Percentiles rank a stretch among this genome's conserved stretches.
phyloP scores from a whole-genome alignment of 805 yeast genomes.

The Citeromyces matritensis region DNA sequence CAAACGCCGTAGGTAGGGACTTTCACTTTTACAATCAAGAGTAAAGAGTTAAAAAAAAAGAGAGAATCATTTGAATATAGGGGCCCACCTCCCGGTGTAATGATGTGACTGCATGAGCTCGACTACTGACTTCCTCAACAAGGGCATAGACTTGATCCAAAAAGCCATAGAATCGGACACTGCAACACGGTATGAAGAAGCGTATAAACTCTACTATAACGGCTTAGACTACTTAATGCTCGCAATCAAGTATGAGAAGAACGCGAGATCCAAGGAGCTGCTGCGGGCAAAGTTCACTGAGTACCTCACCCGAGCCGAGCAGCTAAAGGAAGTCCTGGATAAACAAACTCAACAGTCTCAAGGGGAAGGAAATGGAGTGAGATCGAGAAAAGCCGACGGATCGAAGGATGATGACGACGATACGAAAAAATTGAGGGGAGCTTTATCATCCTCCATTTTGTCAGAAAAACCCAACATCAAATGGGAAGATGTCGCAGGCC shows the following conservation, averaged over 20 bases:
- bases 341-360: constrained; percentile 29
- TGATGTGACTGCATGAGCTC: constrained; percentile 1
- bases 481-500: constrained; percentile 95
- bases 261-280: constrained; percentile 75
- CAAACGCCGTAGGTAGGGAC: too few relatives aligned
- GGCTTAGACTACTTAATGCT: constrained; percentile 92
- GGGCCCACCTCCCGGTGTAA: too few relatives aligned
- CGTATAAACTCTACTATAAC: constrained; percentile 81
- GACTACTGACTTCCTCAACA: constrained; percentile 59
- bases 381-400: constrained; percentile 28
- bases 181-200: constrained; percentile 82
- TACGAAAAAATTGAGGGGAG: constrained; percentile 79
- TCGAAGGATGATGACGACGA: constrained; percentile 43
- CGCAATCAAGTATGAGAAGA: constrained; percentile 90
- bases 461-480: constrained; percentile 84
- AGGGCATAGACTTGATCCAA: constrained; percentile 91
- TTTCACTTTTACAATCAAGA: too few relatives aligned
- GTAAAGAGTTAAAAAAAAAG: too few relatives aligned
- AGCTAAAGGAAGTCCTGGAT: constrained; percentile 77
- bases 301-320: constrained; percentile 86
- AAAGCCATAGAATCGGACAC: constrained; percentile 92
- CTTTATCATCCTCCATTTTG: constrained; percentile 81
- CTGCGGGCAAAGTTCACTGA: constrained; percentile 84
- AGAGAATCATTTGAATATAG: too few relatives aligned
- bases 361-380: constrained; percentile 40